A percentile compares a stretch with the other conserved stretches of the same genome.
Evolutionary conservation across 148 eudicot species (phyloP).

Genomic region (Amaranthus hypochondriacus): DNA sequence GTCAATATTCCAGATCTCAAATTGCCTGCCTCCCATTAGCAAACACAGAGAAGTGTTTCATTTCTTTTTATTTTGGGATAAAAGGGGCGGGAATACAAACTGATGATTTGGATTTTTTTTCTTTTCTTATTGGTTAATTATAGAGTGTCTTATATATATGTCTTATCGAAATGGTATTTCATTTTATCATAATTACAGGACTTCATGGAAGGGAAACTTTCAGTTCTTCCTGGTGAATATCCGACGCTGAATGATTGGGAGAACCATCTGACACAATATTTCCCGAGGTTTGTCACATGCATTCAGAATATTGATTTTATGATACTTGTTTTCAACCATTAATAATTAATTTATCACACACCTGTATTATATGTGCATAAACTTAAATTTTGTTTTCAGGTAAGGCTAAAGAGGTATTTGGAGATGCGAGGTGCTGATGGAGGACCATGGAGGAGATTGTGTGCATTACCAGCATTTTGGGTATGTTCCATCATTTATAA

Average conservation of each 20-base stretch:
- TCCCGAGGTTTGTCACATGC: slow-evolving; percentile 67
- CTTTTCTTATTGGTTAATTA: background rate
- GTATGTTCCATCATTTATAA: slow-evolving; percentile 33
- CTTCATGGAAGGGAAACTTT: slow-evolving; percentile 84
- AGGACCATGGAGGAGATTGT: slow-evolving; percentile 95
- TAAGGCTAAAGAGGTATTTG: slow-evolving; percentile 89
- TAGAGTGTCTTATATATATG: background rate
- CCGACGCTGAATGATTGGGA: slow-evolving; percentile 96
- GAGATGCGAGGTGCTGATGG: slow-evolving; percentile 99
- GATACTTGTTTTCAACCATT: background rate
- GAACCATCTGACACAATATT: slow-evolving; percentile 97
- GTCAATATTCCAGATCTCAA: slow-evolving; percentile 4
- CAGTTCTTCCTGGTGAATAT: slow-evolving; percentile 83
- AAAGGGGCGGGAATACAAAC: background rate
- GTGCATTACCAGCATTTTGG: slow-evolving; percentile 99
- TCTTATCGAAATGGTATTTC: background rate
- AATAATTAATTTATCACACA: background rate
- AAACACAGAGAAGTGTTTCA: background rate
- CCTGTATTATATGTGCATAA: background rate
- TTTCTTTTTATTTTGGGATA: background rate
- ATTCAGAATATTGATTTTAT: background rate
- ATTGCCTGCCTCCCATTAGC: background rate
- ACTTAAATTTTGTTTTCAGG: slow-evolving; percentile 47
- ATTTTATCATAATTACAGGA: slow-evolving; percentile 45
- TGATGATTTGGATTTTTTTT: background rate